Evolutionary conservation across 2,329 filamentous ascomycete species (phyloP).

Genomic region (Talaromyces sp.): DNA sequence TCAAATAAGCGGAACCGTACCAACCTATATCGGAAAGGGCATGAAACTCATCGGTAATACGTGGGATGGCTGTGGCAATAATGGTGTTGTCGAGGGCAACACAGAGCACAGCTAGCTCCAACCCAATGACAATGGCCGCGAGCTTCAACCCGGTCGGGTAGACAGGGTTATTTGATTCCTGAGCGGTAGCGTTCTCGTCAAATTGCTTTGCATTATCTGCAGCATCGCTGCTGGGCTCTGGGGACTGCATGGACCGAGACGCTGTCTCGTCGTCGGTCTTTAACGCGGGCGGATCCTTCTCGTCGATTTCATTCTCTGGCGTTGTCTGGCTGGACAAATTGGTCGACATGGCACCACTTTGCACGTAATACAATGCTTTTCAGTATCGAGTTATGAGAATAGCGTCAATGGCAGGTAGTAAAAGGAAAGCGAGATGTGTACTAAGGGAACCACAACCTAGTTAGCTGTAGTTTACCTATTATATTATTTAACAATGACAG

Average conservation of each 20-base stretch:
- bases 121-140: not conserved
- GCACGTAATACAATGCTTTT: no score
- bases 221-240: not conserved
- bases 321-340: not conserved
- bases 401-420: no score
- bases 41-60: not conserved
- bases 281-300: no score
- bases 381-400: no score
- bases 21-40: constrained; percentile 23
- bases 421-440: no score
- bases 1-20: constrained; percentile 20
- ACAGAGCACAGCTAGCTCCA: not conserved
- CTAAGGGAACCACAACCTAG: no score
- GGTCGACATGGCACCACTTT: not conserved
- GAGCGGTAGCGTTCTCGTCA: not conserved
- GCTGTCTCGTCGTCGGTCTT: no score
- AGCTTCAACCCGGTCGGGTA: not conserved
- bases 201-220: not conserved
- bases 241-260: no score
- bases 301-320: not conserved
- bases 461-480: no score
- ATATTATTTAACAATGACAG: no score
- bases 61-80: not conserved
- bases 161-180: not conserved
- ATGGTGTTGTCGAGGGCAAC: not conserved